phyloP scores from a whole-genome alignment of 2,329 filamentous ascomycete genomes.

The Penicillium thymicola region DNA sequence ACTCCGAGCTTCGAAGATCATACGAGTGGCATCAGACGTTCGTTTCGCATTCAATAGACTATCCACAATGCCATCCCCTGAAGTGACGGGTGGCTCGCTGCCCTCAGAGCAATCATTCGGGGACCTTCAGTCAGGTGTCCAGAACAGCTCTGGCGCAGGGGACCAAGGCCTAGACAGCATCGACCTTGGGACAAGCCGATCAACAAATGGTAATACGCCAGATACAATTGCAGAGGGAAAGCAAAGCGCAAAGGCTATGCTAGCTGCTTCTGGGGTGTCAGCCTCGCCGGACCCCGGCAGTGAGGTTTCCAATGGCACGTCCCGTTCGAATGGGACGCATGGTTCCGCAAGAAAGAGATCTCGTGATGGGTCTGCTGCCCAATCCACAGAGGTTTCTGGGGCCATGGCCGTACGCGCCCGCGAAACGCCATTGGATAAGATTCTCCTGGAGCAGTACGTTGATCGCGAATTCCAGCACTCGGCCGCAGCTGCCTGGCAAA shows the following conservation, averaged over 20 bases:
- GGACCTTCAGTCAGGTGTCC: constrained; percentile 23
- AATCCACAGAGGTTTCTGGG: constrained; percentile 36
- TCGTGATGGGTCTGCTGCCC: constrained; percentile 56
- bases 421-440: constrained; percentile 46
- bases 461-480: constrained; percentile 61
- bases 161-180: constrained; percentile 22
- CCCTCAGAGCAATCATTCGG: constrained; percentile 24
- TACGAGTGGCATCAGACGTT: constrained; percentile 21
- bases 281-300: constrained; percentile 26
- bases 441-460: constrained; percentile 62
- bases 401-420: constrained; percentile 35
- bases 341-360: constrained; percentile 56
- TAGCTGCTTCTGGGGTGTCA: constrained; percentile 50
- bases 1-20: constrained; percentile 18
- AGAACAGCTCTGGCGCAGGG: constrained; percentile 27
- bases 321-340: constrained; percentile 43
- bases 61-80: constrained; percentile 37
- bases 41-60: constrained; percentile 7
- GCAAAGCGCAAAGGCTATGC: constrained; percentile 57
- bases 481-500: constrained; percentile 51
- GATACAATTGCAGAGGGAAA: constrained; percentile 57
- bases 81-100: constrained; percentile 23
- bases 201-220: constrained; percentile 26
- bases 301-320: constrained; percentile 29
- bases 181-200: constrained; percentile 23